Evolutionary conservation across 2,329 filamentous ascomycete genomes (phyloP).

Genomic region (Aspergillus niger): DNA sequence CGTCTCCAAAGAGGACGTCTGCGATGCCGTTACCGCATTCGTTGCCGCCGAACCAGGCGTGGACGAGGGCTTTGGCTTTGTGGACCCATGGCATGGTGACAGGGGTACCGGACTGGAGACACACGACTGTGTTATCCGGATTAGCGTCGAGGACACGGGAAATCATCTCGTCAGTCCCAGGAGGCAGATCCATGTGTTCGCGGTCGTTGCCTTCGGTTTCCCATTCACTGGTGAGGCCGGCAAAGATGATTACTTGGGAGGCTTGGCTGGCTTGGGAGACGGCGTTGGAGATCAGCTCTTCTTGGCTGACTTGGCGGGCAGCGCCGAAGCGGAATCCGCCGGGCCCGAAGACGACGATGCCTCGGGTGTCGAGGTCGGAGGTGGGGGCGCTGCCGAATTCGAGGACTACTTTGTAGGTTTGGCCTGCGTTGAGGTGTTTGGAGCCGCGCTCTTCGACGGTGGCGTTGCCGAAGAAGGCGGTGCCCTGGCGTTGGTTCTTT

Average conservation of each 20-base stretch:
- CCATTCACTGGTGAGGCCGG: constrained; percentile 78
- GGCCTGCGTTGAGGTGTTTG: constrained; percentile 60
- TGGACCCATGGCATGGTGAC: constrained; percentile 53
- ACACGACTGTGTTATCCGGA: constrained; percentile 65
- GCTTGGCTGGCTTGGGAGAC: constrained; percentile 67
- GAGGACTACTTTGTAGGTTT: constrained; percentile 61
- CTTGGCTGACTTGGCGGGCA: constrained; percentile 58
- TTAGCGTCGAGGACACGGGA: constrained; percentile 66
- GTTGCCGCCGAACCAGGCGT: constrained; percentile 87
- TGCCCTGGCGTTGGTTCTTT: constrained; percentile 63
- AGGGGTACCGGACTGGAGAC: constrained; percentile 77
- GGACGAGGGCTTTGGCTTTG: constrained; percentile 60
- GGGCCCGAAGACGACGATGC: constrained; percentile 55
- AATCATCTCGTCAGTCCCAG: constrained; percentile 61
- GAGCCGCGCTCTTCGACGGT: constrained; percentile 65
- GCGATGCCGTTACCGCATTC: constrained; percentile 80
- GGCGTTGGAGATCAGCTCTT: constrained; percentile 65
- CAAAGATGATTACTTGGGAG: constrained; percentile 77
- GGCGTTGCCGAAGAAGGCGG: constrained; percentile 66
- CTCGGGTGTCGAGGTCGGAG: constrained; percentile 55
- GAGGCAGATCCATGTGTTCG: constrained; percentile 59
- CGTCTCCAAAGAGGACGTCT: constrained; percentile 72
- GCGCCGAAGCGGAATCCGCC: constrained; percentile 66
- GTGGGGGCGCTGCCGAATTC: constrained; percentile 63
- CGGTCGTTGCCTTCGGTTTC: constrained; percentile 72